Conservation (phyloP, 1,284 basidiomycete species). For the Malassezia arunalokei region DNA sequence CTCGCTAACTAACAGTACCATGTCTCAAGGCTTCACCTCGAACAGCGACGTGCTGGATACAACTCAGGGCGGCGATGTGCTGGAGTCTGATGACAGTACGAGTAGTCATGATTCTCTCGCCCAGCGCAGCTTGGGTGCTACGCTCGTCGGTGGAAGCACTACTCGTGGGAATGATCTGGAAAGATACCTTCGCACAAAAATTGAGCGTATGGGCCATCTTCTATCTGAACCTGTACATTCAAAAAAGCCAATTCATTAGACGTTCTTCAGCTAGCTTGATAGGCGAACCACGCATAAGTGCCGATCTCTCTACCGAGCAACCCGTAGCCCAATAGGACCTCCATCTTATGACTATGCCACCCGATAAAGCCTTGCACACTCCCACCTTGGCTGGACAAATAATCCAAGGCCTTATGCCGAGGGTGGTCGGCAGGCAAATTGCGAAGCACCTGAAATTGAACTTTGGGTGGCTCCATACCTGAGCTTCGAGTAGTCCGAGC, state of each 20-base stretch:
- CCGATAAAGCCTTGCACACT: slow-evolving; percentile 79
- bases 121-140: slow-evolving; percentile 57
- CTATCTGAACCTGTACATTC: slow-evolving; percentile 52
- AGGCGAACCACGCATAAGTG: slow-evolving; percentile 55
- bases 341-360: slow-evolving; percentile 95
- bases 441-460: slow-evolving; percentile 48
- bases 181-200: slow-evolving; percentile 88
- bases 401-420: slow-evolving; percentile 58
- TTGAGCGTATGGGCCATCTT: slow-evolving; percentile 91
- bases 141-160: slow-evolving; percentile 68
- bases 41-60: slow-evolving; percentile 2
- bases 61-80: slow-evolving; percentile 12
- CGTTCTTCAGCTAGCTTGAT: slow-evolving; percentile 4
- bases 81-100: slow-evolving; percentile 9
- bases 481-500: too few relatives aligned
- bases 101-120: slow-evolving; percentile 44
- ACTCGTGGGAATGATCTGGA: slow-evolving; percentile 78
- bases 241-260: neutral
- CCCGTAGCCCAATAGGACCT: slow-evolving; percentile 77
- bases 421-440: slow-evolving; percentile 58
- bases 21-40: slow-evolving; percentile 18
- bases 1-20: slow-evolving; percentile 12
- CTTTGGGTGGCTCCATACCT: neutral
- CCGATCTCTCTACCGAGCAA: slow-evolving; percentile 84
- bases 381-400: slow-evolving; percentile 67